Evolutionary conservation across 176 grass and related monocot genomes (phyloP), one percentile per base, ranked within the genome.

Genomic region (Carex kokanica): DNA sequence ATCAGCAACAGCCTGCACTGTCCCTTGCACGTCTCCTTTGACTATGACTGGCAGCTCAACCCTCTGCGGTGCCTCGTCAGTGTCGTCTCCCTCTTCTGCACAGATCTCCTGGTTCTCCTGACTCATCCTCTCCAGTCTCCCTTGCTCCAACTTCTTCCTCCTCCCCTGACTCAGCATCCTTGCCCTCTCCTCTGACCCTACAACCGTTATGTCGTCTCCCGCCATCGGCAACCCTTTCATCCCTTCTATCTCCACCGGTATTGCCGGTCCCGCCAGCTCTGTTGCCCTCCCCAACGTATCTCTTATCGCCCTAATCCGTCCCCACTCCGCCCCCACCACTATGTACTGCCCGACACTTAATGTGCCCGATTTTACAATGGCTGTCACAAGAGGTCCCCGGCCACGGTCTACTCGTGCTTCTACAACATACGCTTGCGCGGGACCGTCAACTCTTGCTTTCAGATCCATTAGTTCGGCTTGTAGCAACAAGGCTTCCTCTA

Each of bases 11-110:
- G 96, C 96, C 91, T 98, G 96, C 61, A 98, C 96, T 59, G 92
- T 98, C 47, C 96, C 96, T 82, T 98, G 96, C 51, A 98, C 96
- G 77, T 98, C 96, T 86, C 84, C 96, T 90, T 98, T 98, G 36
- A 98, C 89, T 82, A 98, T 89, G 36, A 98, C 88, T 17, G 93
- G 79, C 89, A 98, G 87, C 78, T 98, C 95, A 66, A 94, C 89
- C 86, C 95, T 94, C 90, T 93, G 74, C 51, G 89, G 86, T 61
- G 67, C 83, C 41, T 95, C 96, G 81, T 95, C 90, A 83, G 52
- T 45, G 81, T 68, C 70, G 68, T 93, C 92, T 89, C 83, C 43
- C 70, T 91, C 88, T 20, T 90, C 92, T 67, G 43, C 59, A 8
- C 6, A 7, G 12, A 6, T 4, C 11, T 82, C 79, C 62, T 38